Evolutionary conservation across 2,329 filamentous ascomycete species (phyloP).

Genomic region (Biscogniauxia sp.): DNA sequence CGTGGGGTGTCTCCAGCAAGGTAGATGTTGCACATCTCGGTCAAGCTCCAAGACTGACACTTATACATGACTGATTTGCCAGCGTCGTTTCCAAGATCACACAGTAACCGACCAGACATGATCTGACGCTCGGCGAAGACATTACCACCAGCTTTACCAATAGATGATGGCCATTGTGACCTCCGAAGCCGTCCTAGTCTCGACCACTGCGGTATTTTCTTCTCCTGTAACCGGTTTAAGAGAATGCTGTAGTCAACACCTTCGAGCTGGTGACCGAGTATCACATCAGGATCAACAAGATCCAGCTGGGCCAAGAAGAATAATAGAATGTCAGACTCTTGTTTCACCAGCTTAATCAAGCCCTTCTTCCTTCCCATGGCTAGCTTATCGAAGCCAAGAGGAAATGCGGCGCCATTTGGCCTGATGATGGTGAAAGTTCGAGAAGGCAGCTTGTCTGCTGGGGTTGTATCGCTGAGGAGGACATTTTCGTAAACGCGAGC

Average conservation of each 20-base stretch:
- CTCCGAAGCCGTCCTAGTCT: conserved; percentile 84
- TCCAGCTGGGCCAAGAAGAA: conserved; percentile 89
- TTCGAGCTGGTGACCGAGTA: conserved; percentile 93
- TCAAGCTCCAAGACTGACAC: conserved; percentile 96
- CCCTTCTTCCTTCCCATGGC: conserved; percentile 71
- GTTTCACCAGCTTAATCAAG: conserved; percentile 75
- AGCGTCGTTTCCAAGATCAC: conserved; percentile 92
- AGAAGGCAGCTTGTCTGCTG: conserved; percentile 83
- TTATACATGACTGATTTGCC: conserved; percentile 97
- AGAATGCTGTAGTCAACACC: conserved; percentile 94
- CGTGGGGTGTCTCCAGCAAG: conserved; percentile 70
- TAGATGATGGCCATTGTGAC: conserved; percentile 79
- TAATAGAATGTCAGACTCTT: conserved; percentile 79
- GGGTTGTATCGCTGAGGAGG: conserved; percentile 80
- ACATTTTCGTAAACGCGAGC: conserved; percentile 91
- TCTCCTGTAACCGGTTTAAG: conserved; percentile 80
- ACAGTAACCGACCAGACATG: conserved; percentile 83
- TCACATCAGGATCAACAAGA: conserved; percentile 85
- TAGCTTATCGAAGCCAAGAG: conserved; percentile 80
- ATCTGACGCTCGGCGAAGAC: conserved; percentile 93
- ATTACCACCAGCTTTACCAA: conserved; percentile 81
- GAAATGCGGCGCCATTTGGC: conserved; percentile 72
- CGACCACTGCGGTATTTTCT: conserved; percentile 92
- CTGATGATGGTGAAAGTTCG: conserved; percentile 90
- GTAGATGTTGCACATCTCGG: conserved; percentile 94